A percentile compares a stretch with the other conserved stretches of the same genome.
Conservation (phyloP, 208 protist species). For the Porcisia deanei region DNA sequence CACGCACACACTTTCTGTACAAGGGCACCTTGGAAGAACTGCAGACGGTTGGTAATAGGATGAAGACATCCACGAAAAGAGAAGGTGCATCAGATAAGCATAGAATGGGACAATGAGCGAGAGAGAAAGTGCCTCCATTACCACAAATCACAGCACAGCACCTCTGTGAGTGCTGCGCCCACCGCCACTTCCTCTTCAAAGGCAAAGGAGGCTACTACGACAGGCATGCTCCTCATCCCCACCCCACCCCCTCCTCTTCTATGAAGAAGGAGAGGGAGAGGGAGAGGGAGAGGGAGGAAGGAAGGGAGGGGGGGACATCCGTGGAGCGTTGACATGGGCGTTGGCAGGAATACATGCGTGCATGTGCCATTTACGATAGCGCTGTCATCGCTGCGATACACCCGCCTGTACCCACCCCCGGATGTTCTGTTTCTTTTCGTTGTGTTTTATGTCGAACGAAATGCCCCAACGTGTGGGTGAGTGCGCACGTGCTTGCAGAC, state of each 20-base stretch:
- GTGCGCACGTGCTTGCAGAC: neutral
- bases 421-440: no score
- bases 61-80: neutral
- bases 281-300: no score
- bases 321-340: neutral
- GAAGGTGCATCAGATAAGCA: neutral
- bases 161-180: neutral
- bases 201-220: neutral
- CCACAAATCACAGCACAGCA: neutral
- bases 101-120: neutral
- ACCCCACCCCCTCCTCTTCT: neutral
- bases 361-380: neutral
- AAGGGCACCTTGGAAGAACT: neutral
- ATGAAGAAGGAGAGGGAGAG: no score
- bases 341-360: neutral
- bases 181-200: neutral
- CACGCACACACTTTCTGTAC: neutral
- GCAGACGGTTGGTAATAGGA: neutral
- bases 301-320: no score
- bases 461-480: neutral
- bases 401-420: neutral
- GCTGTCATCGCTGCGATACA: no score
- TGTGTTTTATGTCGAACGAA: no score
- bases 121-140: neutral
- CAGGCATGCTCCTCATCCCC: neutral